Conservation (phyloP, 2,329 filamentous ascomycete genomes). For the Lasiodiplodia theobromae region DNA sequence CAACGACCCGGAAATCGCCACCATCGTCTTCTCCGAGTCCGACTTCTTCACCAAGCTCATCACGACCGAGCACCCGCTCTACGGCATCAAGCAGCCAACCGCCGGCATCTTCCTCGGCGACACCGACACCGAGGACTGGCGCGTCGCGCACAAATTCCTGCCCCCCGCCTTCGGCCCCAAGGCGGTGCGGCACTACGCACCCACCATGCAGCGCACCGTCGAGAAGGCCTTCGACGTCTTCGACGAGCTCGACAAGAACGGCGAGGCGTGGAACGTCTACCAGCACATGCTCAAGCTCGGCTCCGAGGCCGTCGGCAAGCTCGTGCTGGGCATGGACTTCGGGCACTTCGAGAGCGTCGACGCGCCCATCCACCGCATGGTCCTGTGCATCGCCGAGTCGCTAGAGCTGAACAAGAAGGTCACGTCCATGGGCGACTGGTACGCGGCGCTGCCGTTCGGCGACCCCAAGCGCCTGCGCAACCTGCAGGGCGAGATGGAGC, state of each 20-base stretch:
- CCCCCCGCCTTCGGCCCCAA: conserved; percentile 66
- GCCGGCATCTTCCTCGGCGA: conserved; percentile 50
- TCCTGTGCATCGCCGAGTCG: conserved; percentile 57
- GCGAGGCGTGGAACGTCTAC: conserved; percentile 57
- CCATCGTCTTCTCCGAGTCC: conserved; percentile 43
- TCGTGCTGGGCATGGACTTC: conserved; percentile 55
- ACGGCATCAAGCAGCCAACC: conserved; percentile 41
- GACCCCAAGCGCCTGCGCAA: conserved; percentile 56
- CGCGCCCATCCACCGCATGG: conserved; percentile 60
- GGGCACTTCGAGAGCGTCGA: conserved; percentile 54
- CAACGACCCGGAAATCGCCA: conserved; percentile 46
- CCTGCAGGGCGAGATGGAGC: conserved; percentile 33
- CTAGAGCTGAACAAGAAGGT: conserved; percentile 67
- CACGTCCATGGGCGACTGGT: conserved; percentile 63
- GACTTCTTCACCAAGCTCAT: conserved; percentile 54
- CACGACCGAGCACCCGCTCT: conserved; percentile 40
- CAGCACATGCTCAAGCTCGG: conserved; percentile 59
- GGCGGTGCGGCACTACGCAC: conserved; percentile 67
- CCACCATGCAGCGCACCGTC: conserved; percentile 64
- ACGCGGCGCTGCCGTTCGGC: conserved; percentile 64
- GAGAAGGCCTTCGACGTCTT: conserved; percentile 59
- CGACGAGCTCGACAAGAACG: conserved; percentile 56
- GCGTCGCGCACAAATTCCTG: conserved; percentile 66
- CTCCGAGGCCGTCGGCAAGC: conserved; percentile 53
- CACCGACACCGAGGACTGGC: conserved; percentile 60